phyloP scores from a whole-genome alignment of 805 yeast species.

The Vanderwaltozyma tropicalis region DNA sequence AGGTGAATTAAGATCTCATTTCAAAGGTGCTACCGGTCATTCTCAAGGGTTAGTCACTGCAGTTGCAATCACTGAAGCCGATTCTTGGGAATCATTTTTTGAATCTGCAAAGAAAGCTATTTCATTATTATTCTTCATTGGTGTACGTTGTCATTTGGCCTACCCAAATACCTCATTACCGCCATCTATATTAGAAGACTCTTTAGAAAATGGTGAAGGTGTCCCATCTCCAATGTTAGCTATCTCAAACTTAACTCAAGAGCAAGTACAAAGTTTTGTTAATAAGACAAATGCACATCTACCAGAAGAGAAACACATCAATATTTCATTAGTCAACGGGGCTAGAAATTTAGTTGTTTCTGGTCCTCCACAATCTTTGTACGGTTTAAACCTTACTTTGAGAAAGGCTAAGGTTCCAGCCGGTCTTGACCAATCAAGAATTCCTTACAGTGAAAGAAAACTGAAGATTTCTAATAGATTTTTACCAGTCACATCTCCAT shows the following conservation, averaged over 20 bases:
- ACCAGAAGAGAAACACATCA: constrained; percentile 84
- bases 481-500: constrained; percentile 91
- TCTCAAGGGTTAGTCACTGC: constrained; percentile 92
- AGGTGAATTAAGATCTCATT: constrained; percentile 64
- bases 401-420: constrained; percentile 92
- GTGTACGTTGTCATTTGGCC: constrained; percentile 79
- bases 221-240: constrained; percentile 96
- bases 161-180: constrained; percentile 93
- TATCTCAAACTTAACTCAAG: constrained; percentile 72
- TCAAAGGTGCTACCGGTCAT: constrained; percentile 78
- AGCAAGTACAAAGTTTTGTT: constrained; percentile 69
- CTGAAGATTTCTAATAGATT: constrained; percentile 87
- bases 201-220: constrained; percentile 91
- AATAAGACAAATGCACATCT: constrained; percentile 85
- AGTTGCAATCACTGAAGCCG: constrained; percentile 72
- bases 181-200: constrained; percentile 85
- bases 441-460: constrained; percentile 90
- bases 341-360: constrained; percentile 90
- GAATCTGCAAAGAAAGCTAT: constrained; percentile 66
- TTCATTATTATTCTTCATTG: constrained; percentile 81
- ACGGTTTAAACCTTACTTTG: constrained; percentile 85
- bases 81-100: constrained; percentile 77
- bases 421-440: constrained; percentile 90
- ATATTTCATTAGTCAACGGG: constrained; percentile 86
- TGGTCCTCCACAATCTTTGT: constrained; percentile 97